phyloP scores from a whole-genome alignment of 768 basidiomycete species.

The Grammothele lineata region DNA sequence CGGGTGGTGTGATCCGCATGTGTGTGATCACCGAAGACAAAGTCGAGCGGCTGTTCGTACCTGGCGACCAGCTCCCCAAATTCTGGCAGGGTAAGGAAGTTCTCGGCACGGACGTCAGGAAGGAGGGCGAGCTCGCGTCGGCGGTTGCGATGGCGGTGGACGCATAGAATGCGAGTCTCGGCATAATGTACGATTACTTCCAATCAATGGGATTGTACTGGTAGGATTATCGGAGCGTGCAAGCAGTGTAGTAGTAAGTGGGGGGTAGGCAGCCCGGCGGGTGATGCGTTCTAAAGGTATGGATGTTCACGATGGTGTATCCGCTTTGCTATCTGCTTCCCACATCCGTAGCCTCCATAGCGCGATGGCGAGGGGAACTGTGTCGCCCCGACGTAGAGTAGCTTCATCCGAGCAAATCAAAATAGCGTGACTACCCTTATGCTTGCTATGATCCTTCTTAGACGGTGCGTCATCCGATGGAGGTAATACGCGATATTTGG shows the following conservation, averaged over 20 bases:
- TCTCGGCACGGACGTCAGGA: conserved; percentile 36
- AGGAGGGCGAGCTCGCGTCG: conserved; percentile 16
- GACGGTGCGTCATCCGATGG: too few relatives aligned
- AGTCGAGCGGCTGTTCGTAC: conserved; percentile 90
- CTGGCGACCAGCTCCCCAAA: conserved; percentile 82
- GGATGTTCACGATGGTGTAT: too few relatives aligned
- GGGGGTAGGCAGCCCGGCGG: too few relatives aligned
- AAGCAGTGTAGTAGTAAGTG: background rate
- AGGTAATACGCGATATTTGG: conserved; percentile 1
- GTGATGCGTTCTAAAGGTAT: too few relatives aligned
- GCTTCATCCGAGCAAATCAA: conserved; percentile 50
- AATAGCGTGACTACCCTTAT: conserved; percentile 67
- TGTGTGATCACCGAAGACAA: conserved; percentile 91
- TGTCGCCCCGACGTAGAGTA: conserved; percentile 51
- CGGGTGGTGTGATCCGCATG: conserved; percentile 96
- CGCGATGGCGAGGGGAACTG: conserved; percentile 62
- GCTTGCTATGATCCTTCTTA: too few relatives aligned
- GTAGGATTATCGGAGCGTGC: background rate
- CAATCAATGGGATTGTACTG: conserved; percentile 11
- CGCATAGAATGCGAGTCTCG: conserved; percentile 12
- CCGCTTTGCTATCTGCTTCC: conserved; percentile 43
- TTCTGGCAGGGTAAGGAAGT: conserved; percentile 90
- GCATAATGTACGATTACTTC: conserved; percentile 4
- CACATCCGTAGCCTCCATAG: conserved; percentile 80
- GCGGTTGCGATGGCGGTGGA: conserved; percentile 45